A percentile compares a stretch with the other conserved stretches of the same genome.
Conservation (phyloP, 2,329 filamentous ascomycete species). For the Ophiostoma australiae region DNA sequence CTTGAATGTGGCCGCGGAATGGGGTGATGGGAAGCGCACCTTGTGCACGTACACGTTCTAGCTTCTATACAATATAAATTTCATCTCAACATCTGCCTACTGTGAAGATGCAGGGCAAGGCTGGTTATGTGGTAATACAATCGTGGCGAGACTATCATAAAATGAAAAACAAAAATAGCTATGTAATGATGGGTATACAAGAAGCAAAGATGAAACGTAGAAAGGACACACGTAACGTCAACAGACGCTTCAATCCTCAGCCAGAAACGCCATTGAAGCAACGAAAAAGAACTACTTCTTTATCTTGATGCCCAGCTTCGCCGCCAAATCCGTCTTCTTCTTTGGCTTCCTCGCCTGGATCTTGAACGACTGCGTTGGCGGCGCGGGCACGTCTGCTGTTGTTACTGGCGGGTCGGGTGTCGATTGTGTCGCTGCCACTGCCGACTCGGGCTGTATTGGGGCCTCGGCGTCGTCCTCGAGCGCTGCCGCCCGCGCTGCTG, state of each 20-base stretch:
- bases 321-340: slow-evolving; percentile 77
- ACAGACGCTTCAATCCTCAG: background rate
- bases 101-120: background rate
- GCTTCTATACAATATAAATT: background rate
- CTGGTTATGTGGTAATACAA: no score
- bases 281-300: slow-evolving; percentile 48
- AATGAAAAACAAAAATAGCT: background rate
- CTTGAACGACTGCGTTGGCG: slow-evolving; percentile 38
- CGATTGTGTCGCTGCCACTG: background rate
- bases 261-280: background rate
- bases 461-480: slow-evolving; percentile 41
- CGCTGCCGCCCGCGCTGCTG: slow-evolving; percentile 50
- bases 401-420: background rate
- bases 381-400: background rate
- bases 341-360: slow-evolving; percentile 73
- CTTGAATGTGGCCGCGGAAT: background rate
- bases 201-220: background rate
- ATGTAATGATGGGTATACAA: background rate
- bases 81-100: background rate
- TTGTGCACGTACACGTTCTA: background rate
- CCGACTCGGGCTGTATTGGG: background rate
- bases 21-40: background rate
- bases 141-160: no score
- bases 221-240: background rate
- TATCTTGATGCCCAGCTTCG: slow-evolving; percentile 81